Percentiles rank a stretch among this genome's conserved stretches.
Conservation (phyloP, 2,329 filamentous ascomycete species). For the Saccharata proteae region DNA sequence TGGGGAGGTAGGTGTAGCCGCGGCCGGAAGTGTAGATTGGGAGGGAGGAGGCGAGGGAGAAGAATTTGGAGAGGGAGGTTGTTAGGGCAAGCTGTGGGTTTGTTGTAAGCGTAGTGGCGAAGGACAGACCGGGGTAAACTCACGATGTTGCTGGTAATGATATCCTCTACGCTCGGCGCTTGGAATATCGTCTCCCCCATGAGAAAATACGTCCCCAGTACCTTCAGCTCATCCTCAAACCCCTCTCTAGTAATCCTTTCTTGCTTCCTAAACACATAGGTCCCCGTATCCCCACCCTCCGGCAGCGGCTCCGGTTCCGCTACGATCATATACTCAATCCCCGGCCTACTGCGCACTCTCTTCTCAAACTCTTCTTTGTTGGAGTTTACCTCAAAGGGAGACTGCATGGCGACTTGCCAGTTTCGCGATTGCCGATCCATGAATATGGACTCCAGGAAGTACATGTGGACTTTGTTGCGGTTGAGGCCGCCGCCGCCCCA, state of each 20-base stretch:
- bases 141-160: conserved; percentile 44
- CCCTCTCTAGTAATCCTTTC: conserved; percentile 17
- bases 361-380: conserved; percentile 43
- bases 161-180: conserved; percentile 47
- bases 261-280: conserved; percentile 53
- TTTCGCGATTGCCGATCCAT: conserved; percentile 51
- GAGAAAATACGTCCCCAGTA: conserved; percentile 48
- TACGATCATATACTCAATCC: conserved; percentile 47
- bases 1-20: conserved; percentile 47
- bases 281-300: conserved; percentile 30
- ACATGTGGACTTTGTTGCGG: conserved; percentile 40
- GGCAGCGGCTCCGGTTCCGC: conserved; percentile 42
- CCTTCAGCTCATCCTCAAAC: conserved; percentile 39
- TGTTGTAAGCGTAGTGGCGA: conserved; percentile 7
- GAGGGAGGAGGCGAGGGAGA: conserved; percentile 40
- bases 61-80: conserved; percentile 42
- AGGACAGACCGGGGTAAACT: conserved; percentile 10
- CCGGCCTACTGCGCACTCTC: conserved; percentile 40
- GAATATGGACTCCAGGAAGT: conserved; percentile 52
- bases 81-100: conserved; percentile 39
- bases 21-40: conserved; percentile 46
- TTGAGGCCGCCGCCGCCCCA: conserved; percentile 8
- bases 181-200: conserved; percentile 50
- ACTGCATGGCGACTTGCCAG: conserved; percentile 38
- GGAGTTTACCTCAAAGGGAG: conserved; percentile 37